Evolutionary conservation across 2,329 filamentous ascomycete species (phyloP), one percentile per base, ranked within the genome.

Genomic region (Scorias spongiosa): DNA sequence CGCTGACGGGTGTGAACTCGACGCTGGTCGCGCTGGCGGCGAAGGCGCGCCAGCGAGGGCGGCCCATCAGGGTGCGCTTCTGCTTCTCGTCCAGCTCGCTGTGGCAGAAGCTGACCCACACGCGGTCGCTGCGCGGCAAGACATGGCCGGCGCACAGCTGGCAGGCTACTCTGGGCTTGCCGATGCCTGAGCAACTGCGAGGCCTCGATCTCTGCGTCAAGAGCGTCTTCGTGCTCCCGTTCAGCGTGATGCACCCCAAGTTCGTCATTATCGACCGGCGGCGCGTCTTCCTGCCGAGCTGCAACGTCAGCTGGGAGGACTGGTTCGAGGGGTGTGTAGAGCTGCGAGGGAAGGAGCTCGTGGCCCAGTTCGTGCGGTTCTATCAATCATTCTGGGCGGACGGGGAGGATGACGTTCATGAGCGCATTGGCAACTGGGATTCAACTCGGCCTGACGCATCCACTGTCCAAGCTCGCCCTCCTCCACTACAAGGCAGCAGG

Each of bases 201-300:
- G 76, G 76, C 2, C 71, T 93, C 14, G 74, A 87, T 42, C 56
- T 93, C 29, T 66, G 71, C 0, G 75, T 87, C 44, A 88, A 86
- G 65, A 85, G 78, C 49, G 67, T 89, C 7, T 93, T 93, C 61
- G 77, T 89, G 49, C 67, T 79, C 2, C 85, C 85, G 0, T 78
- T 91, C 47, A 85, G 83, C 54, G 80, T 93, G n/a, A 83, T 91
- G 77, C 85, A 93, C 57, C 81, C 84, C 0, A 93, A 93, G 55
- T 89, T 84, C 52, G 69, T 89, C 32, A 69, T 91, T 11, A 61
- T 89, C 1, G 85, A 93, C 57, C 71, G 80, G 1, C 60, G 66
- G 29, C 69, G 64, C 2, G 81, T 81, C 0, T 80, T 81, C 53
- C 61, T 91, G 9, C 84, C 84, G 0, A 86, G 81, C 53, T 88